Conservation (phyloP, 768 basidiomycete species). For the Serendipita vermifera region DNA sequence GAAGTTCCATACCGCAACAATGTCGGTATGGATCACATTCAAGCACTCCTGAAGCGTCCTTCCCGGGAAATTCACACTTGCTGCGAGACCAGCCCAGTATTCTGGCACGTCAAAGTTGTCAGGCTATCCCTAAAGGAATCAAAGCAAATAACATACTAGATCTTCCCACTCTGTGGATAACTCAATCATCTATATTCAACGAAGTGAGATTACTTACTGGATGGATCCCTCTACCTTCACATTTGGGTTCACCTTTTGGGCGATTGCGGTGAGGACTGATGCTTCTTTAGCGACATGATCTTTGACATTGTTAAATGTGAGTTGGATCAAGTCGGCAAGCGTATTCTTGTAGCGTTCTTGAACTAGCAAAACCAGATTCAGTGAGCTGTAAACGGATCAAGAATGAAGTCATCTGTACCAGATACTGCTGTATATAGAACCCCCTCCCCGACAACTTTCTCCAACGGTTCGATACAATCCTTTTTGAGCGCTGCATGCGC, state of each 20-base stretch:
- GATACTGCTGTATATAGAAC: neutral
- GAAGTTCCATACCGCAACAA: neutral
- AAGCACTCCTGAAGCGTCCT: neutral
- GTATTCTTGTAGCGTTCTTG: neutral
- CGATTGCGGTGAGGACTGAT: neutral
- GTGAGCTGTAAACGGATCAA: neutral
- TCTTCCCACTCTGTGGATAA: neutral
- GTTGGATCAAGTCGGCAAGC: neutral
- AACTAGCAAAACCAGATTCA: neutral
- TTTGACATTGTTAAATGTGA: neutral
- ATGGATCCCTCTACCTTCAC: neutral
- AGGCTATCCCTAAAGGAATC: neutral
- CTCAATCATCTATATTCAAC: neutral
- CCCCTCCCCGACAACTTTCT: neutral
- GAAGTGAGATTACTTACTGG: neutral
- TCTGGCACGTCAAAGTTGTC: neutral
- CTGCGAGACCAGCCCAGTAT: neutral
- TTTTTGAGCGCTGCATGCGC: neutral
- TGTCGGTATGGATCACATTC: neutral
- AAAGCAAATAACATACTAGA: neutral
- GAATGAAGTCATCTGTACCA: neutral
- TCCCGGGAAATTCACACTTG: neutral
- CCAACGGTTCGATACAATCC: neutral
- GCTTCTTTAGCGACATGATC: neutral
- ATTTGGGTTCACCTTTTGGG: neutral